Percentiles rank a stretch among this genome's conserved stretches.
phyloP scores from a whole-genome alignment of 2,329 filamentous ascomycete species.

The Aspergillus sp. region DNA sequence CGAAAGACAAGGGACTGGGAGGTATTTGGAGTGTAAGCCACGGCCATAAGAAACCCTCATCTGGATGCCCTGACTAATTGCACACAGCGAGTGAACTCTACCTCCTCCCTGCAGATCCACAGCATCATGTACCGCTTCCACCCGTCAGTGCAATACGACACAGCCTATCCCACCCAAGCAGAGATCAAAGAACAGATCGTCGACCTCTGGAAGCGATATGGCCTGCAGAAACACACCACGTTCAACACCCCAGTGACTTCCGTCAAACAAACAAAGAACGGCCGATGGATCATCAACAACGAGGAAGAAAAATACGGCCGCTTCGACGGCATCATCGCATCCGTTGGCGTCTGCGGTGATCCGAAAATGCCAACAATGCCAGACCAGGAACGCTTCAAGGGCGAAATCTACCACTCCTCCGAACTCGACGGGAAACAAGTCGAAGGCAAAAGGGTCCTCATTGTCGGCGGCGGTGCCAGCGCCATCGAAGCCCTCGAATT shows the following conservation, averaged over 20 bases:
- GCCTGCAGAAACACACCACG: conserved; percentile 67
- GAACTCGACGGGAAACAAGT: conserved; percentile 71
- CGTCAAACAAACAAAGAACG: conserved; percentile 67
- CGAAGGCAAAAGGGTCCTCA: conserved; percentile 71
- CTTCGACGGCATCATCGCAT: conserved; percentile 78
- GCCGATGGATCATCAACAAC: conserved; percentile 77
- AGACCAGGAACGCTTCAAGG: conserved; percentile 71
- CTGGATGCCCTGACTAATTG: conserved; percentile 3
- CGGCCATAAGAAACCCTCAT: not conserved
- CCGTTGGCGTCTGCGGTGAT: conserved; percentile 78
- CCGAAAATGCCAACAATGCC: conserved; percentile 71
- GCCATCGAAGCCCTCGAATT: conserved; percentile 84
- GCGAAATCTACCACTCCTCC: conserved; percentile 73
- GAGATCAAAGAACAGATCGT: conserved; percentile 74
- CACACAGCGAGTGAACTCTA: conserved; percentile 72
- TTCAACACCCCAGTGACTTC: conserved; percentile 71
- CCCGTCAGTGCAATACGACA: conserved; percentile 71
- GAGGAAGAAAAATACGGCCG: conserved; percentile 67
- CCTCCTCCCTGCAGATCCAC: conserved; percentile 79
- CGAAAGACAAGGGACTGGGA: conserved; percentile 63
- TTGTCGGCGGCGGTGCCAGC: conserved; percentile 75
- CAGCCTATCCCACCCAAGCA: conserved; percentile 74
- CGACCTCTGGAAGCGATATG: conserved; percentile 73
- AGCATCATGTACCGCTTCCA: conserved; percentile 87
- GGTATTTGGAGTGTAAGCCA: conserved; percentile 75